Base-by-base conservation (phyloP, 2,329 filamentous ascomycete genomes). In the Nemania sp. region DNA sequence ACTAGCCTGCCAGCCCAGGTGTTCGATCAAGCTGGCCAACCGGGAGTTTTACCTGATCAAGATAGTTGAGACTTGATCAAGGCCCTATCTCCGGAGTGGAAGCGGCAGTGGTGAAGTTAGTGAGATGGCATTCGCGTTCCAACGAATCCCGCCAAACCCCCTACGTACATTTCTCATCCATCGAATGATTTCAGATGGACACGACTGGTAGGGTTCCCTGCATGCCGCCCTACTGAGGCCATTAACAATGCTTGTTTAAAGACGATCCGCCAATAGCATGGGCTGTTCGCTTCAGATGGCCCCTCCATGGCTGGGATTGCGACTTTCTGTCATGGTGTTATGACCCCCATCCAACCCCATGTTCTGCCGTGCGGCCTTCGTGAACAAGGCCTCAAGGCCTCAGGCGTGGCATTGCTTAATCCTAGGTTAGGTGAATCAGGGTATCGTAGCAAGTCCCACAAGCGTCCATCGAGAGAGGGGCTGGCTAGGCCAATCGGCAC, bases 401-500 rank as follows among this genome's bases (percentile, higher is more conserved):
- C 28, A 41, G 43, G 39, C 43, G 42, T 51, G 53, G 57, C 49
- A 34, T 53, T 59, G 46, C 49, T 57, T 52, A 48, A 54, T 45
- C 49, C 44, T 33, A 53, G 46, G 50, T 43, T 33, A 53, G 46
- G 50, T 43, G 24, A 44, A 41, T 43, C 49, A 37, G 34, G 54
- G 44, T 42, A 41, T 51, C 36, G 50, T 52, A 49, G 31, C 44
- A 47, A 14, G 47, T 31, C 39, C 41, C 20, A 47, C 46, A 47
- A 40, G 33, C 45, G 34, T 47, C 42, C 52, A 44, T 56, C 34
- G 36, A 34, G 39, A 49, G 39, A 36, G 41, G 53, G 43, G 44
- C 12, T 36, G 3, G 24, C 31, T 15, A 53, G 24, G 20, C 61
- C 62, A 66, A 66, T 65, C 60, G 63, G 62, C 52, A 64, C 60